phyloP scores from a whole-genome alignment of 257 asterid species.

The Craterostigma plantagineum region DNA sequence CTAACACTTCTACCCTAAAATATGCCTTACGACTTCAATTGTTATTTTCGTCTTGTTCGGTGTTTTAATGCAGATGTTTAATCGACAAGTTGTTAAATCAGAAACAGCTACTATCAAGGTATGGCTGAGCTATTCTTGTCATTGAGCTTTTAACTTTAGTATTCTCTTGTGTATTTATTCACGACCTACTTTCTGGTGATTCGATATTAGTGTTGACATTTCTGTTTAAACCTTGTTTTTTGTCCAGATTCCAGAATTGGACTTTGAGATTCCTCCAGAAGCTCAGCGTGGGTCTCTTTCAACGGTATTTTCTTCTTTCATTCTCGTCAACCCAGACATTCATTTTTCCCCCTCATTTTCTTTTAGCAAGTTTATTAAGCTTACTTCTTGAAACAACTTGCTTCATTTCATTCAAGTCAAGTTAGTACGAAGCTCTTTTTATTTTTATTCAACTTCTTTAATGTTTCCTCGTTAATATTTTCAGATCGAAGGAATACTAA shows the following conservation, averaged over 20 bases:
- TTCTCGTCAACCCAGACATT: no score
- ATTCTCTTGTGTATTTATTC: background rate
- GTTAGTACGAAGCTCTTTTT: no score
- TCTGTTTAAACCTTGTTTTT: constrained; percentile 9
- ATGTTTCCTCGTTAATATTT: background rate
- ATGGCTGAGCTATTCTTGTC: background rate
- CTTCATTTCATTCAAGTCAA: no score
- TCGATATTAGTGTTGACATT: no score
- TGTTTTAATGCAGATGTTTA: constrained; percentile 46
- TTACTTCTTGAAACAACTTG: no score
- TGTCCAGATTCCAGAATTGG: constrained; percentile 83
- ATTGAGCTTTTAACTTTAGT: background rate
- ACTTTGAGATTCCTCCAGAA: constrained; percentile 92
- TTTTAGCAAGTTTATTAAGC: no score
- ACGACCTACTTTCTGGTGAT: no score
- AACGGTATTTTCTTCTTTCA: constrained; percentile 65
- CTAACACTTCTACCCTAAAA: no score
- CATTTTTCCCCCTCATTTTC: no score
- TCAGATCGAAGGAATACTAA: constrained; percentile 79
- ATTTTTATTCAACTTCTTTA: background rate
- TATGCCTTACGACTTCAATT: no score
- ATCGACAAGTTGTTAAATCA: constrained; percentile 86
- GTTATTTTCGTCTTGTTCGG: constrained; percentile 1
- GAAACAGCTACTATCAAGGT: constrained; percentile 95
- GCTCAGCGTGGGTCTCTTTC: constrained; percentile 96